Base-by-base conservation (phyloP, 1,284 basidiomycete species). In the Jaminaea rosea region DNA sequence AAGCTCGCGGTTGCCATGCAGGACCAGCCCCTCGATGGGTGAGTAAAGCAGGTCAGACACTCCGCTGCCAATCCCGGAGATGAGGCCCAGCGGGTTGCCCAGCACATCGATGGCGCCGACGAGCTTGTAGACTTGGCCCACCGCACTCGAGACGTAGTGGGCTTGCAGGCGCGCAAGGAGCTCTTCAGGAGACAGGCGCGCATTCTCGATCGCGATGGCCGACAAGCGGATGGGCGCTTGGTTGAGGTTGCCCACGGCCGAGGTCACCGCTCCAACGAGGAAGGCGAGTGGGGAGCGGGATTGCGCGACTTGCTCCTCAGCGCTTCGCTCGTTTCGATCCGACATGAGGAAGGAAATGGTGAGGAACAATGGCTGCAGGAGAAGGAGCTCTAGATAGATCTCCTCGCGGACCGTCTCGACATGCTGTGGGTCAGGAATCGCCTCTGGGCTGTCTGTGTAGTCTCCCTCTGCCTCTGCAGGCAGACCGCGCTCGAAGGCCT, bases 41-140 rank as follows among this genome's bases (percentile, higher is more conserved):
- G 97, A 94, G 69, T 98, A 97, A 79, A 98, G 98, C 63, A 98
- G 92, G 75, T 98, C 94, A 44, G 88, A 87, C 7, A 98, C 89
- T n/a, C 94, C 94, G 23, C 91, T 96, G 70, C 89, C 93, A 70
- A 99, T 92, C 69, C 97, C 98, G 58, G 88, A 96, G 79, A 99
- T 98, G 47, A 99, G 79, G 11, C 93, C 93, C 26, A 97, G 90
- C 4, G 93, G 93, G 83, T 78, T 78, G 24, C 76, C 62, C 32
- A 82, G 67, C 77, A 98, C 96, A 76, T 98, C 93, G 0, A 93
- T 92, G 3, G 90, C 93, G 26, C 94, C 94, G 7, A 99, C 80
- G 26, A 99, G 88, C 26, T 94, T 85, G 75, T 98, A 97, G 9
- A 98, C 80, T 74, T 99, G 94, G 26, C 88, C 85, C 26, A 96